Conservation (phyloP, 768 basidiomycete species). For the Hygrocybe punicea region DNA sequence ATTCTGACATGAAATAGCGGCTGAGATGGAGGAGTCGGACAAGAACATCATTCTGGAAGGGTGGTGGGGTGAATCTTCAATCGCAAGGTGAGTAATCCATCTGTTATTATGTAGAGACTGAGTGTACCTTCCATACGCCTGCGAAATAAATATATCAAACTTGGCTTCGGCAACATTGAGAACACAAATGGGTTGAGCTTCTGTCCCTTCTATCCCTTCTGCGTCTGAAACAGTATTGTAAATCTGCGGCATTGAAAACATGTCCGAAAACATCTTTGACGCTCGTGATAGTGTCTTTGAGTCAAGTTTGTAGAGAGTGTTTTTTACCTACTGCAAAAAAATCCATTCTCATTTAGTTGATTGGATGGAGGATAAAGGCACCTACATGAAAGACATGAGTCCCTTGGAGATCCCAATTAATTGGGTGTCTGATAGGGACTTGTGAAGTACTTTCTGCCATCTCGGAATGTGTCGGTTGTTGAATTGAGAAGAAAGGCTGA, state of each 20-base stretch:
- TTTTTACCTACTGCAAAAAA: not conserved
- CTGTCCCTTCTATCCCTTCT: no score
- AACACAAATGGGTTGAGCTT: no score
- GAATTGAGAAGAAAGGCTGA: no score
- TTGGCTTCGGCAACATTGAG: not conserved
- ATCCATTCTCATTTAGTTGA: no score
- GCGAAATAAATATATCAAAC: conserved; percentile 4
- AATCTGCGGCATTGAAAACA: not conserved
- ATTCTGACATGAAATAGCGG: not conserved
- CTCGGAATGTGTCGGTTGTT: no score
- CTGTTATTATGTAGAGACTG: not conserved
- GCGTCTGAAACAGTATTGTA: not conserved
- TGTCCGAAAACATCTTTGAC: not conserved
- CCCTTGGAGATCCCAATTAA: no score
- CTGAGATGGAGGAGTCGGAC: not conserved
- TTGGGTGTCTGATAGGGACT: no score
- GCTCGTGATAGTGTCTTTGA: not conserved
- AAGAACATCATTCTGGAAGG: not conserved
- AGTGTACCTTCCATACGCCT: conserved; percentile 1
- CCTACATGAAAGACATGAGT: no score
- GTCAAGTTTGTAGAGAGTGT: conserved; percentile 2
- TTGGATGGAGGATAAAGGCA: no score
- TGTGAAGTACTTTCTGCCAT: no score
- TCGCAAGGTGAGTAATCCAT: not conserved
- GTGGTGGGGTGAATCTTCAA: not conserved